phyloP scores from a whole-genome alignment of 2,329 filamentous ascomycete species.

The Iodosphaeria phyllophila region DNA sequence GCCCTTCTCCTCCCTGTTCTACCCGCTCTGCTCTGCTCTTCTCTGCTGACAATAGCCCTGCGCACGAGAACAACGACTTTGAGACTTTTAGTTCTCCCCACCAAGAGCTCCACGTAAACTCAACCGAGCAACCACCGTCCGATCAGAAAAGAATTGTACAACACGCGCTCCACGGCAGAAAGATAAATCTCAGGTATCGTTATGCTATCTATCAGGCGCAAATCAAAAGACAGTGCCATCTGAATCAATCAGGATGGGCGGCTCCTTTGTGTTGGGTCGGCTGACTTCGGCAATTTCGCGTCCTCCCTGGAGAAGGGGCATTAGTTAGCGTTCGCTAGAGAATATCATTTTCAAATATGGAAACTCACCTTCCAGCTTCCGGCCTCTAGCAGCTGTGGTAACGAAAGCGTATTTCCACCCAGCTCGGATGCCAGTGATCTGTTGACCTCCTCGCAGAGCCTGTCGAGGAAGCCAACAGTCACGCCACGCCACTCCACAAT shows the following conservation, averaged over 20 bases:
- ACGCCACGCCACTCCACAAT: constrained; percentile 48
- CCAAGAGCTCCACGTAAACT: no score
- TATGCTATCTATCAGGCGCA: no score
- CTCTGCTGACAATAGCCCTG: no score
- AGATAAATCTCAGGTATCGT: no score
- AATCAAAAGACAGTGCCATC: constrained; percentile 90
- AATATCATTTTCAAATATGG: background rate
- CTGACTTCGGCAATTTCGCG: constrained; percentile 92
- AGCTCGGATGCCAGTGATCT: constrained; percentile 10
- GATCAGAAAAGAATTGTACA: no score
- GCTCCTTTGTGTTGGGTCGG: constrained; percentile 87
- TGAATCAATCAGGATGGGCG: constrained; percentile 88
- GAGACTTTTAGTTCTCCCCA: no score
- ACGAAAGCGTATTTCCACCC: constrained; percentile 17
- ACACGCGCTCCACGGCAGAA: no score
- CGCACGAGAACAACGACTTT: no score
- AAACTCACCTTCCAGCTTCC: constrained; percentile 28
- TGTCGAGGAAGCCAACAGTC: constrained; percentile 40
- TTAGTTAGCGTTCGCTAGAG: constrained; percentile 7
- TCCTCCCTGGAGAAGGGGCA: constrained; percentile 45
- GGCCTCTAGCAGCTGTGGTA: constrained; percentile 32
- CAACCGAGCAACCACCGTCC: no score
- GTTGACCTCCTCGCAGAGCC: constrained; percentile 30
- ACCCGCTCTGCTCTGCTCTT: no score
- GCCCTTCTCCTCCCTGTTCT: no score